Evolutionary conservation across 371 early-diverging fungal species (phyloP), one percentile per base, ranked within the genome.

Genomic region (Chytridiales sp.): DNA sequence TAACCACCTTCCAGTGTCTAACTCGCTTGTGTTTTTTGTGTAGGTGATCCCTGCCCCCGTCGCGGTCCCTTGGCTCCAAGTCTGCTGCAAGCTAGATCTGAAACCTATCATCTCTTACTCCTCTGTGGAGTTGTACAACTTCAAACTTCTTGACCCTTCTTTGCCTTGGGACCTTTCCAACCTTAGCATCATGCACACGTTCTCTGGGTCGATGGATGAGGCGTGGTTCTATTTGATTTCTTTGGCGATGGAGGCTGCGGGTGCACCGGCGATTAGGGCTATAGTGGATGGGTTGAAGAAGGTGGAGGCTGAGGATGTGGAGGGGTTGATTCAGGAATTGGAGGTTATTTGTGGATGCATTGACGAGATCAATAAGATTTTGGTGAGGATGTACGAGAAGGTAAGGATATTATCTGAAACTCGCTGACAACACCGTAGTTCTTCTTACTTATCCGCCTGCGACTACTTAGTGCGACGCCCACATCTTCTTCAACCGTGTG

Each of bases 191-290:
- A 70, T 91, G 60, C 79, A 87, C 40, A 94, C 93, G 4, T 92
- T 92, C 62, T 87, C 93, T 5, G 95, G 96, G 17, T 83, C 88
- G 17, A 73, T 87, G 46, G 97, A 97, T 75, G 97, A 98, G 79
- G 65, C 94, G 0, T 96, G 97, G 96, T 98, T 98, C 69, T 96
- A 93, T 72, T 80, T 97, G 29, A 85, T 95, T 38, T 88, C 94
- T 3, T 82, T 89, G 0, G 92, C 89, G 0, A 94, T 95, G 49
- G 98, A 98, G 62, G 85, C 89, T 22, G 80, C 78, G 13, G 93
- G 95, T 19, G 95, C 92, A 1, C 87, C 85, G 5, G 89, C 90
- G 9, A 62, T 94, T 3, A 64, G 67, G 5, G 67, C 67, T 0
- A 72, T 78, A 40, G 30, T 72, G 1, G 50, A 61, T 8, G 70